These are phyloP conservation scores for Teratosphaeria viscida DNA, from an alignment of 2,329 filamentous ascomycete species.

Conservation along the genomic window DNA sequence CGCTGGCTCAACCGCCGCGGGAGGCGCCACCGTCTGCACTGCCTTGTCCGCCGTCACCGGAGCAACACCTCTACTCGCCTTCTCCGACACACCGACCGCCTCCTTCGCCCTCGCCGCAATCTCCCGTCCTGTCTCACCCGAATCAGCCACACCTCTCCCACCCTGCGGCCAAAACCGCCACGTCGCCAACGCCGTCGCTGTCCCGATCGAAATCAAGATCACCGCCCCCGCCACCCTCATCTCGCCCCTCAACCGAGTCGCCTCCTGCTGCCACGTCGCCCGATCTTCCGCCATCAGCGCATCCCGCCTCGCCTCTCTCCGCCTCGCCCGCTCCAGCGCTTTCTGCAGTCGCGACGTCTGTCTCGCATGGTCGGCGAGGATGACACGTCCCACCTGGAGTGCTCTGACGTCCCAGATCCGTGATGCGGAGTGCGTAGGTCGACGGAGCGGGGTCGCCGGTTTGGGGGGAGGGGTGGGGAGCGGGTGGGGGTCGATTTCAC, in stretches of 20 bases:
- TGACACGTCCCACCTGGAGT: conserved; percentile 9
- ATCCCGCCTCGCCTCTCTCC: conserved; percentile 3
- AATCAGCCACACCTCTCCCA: conserved; percentile 4
- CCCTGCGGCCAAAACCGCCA: conserved; percentile 18
- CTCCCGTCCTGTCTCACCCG: conserved; percentile 12
- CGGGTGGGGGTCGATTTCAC: conserved; percentile 19
- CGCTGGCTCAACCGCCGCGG: not conserved
- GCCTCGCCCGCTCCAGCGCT: conserved; percentile 6
- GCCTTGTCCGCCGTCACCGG: not conserved
- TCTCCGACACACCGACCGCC: conserved; percentile 1
- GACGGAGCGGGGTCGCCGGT: not conserved
- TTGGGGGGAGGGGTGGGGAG: conserved; percentile 5
- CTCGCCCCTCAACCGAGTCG: conserved; percentile 9
- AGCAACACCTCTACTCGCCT: not conserved
- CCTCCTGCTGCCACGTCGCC: conserved; percentile 8
- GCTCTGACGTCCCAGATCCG: conserved; percentile 13
- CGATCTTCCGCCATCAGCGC: conserved; percentile 3
- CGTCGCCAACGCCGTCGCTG: conserved; percentile 13
- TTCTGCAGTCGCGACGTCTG: conserved; percentile 4
- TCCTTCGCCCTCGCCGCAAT: conserved; percentile 12
- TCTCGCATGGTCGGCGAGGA: conserved; percentile 11
- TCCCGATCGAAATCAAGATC: conserved; percentile 11
- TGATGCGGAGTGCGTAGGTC: not conserved
- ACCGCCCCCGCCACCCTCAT: conserved; percentile 11
- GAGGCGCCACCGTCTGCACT: not conserved